Conservation (phyloP, 1,284 basidiomycete genomes). For the Mycena citricolor region DNA sequence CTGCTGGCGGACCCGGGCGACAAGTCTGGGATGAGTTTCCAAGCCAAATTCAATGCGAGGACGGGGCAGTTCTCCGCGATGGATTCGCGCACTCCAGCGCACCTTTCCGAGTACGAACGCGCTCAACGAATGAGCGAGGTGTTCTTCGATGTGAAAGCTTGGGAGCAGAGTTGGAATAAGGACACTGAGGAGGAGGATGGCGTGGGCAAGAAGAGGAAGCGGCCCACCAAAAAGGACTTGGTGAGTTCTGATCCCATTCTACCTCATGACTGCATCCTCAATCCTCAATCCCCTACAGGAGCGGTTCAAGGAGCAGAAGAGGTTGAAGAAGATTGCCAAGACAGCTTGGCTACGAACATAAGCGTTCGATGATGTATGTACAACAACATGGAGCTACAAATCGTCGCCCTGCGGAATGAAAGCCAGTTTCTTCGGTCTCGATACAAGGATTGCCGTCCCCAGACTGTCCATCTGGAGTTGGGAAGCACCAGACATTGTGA, state of each 20-base stretch:
- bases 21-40: conserved; percentile 43
- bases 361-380: conserved; percentile 15
- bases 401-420: conserved; percentile 9
- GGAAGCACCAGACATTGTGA: background rate
- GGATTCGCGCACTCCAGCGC: conserved; percentile 69
- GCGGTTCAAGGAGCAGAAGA: conserved; percentile 87
- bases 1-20: conserved; percentile 41
- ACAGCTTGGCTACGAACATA: conserved; percentile 86
- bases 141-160: conserved; percentile 84
- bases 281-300: conserved; percentile 52
- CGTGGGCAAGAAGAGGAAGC: conserved; percentile 70
- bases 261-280: conserved; percentile 1
- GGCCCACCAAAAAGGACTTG: conserved; percentile 83
- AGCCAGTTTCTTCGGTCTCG: background rate
- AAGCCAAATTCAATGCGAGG: conserved; percentile 82
- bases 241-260: conserved; percentile 46
- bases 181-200: conserved; percentile 55
- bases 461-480: conserved; percentile 13
- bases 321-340: conserved; percentile 77
- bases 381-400: background rate
- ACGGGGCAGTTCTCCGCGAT: conserved; percentile 75
- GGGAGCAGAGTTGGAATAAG: conserved; percentile 72
- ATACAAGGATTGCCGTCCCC: conserved; percentile 15
- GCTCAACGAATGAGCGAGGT: conserved; percentile 85
- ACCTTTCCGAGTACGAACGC: conserved; percentile 81